Evolutionary conservation across 2,329 filamentous ascomycete genomes (phyloP).

Genomic region (Talaromyces sp.): DNA sequence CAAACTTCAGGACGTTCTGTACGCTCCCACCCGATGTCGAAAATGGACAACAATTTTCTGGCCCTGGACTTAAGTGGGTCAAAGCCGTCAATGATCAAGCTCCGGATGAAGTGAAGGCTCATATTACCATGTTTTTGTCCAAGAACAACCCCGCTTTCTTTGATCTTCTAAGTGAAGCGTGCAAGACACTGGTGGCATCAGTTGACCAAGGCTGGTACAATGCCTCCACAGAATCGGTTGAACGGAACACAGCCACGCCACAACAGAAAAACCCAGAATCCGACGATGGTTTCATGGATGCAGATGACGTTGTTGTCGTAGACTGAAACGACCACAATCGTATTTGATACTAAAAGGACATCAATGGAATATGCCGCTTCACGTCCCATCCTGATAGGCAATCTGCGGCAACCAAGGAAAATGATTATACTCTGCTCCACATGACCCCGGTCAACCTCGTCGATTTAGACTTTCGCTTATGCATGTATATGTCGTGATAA

Average conservation of each 20-base stretch:
- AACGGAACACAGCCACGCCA: constrained; percentile 3
- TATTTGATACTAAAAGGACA: background rate
- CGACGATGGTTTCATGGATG: constrained; percentile 34
- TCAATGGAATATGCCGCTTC: background rate
- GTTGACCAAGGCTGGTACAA: constrained; percentile 46
- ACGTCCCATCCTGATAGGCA: background rate
- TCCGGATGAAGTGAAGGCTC: constrained; percentile 76
- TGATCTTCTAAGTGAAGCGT: constrained; percentile 41
- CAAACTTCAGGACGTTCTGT: constrained; percentile 81
- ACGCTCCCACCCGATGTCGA: constrained; percentile 67
- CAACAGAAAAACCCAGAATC: constrained; percentile 11
- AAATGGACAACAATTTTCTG: constrained; percentile 26
- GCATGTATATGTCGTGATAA: constrained; percentile 4
- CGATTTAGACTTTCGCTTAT: constrained; percentile 14
- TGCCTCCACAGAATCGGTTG: constrained; percentile 27
- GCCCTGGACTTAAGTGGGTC: constrained; percentile 61
- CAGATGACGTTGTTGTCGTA: constrained; percentile 34
- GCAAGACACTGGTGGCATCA: constrained; percentile 41
- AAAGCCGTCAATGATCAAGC: constrained; percentile 78
- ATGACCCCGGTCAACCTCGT: constrained; percentile 17
- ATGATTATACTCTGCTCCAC: background rate
- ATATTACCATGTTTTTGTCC: constrained; percentile 59
- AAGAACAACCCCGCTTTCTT: constrained; percentile 50
- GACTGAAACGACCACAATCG: constrained; percentile 15
- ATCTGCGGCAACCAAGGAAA: background rate